Evolutionary conservation across 2,329 filamentous ascomycete species (phyloP).

Genomic region (Alternaria sp.): DNA sequence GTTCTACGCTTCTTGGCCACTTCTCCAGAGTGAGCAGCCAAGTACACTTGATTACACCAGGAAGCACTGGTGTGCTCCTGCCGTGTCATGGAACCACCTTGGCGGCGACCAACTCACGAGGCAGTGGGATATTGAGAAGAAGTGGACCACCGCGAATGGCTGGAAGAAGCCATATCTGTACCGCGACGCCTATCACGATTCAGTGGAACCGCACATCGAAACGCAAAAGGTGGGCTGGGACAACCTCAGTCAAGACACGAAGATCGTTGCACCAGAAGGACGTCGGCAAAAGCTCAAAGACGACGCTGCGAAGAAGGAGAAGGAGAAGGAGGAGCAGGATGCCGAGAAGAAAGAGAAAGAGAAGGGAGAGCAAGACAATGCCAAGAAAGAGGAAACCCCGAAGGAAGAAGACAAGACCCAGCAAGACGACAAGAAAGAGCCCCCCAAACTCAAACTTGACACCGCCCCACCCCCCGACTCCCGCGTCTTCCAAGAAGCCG

Average conservation of each 20-base stretch:
- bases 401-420: background rate
- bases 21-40: conserved; percentile 53
- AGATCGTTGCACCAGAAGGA: conserved; percentile 23
- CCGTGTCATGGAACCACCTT: conserved; percentile 48
- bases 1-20: conserved; percentile 49
- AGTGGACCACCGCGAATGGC: conserved; percentile 42
- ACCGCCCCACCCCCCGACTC: background rate
- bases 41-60: conserved; percentile 48
- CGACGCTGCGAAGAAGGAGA: conserved; percentile 5
- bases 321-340: background rate
- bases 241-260: conserved; percentile 32
- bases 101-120: conserved; percentile 25
- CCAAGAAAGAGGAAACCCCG: background rate
- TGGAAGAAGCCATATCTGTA: conserved; percentile 43
- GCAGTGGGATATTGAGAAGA: conserved; percentile 41
- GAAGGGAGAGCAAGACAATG: background rate
- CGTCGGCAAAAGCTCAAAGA: conserved; percentile 24
- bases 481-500: conserved; percentile 1
- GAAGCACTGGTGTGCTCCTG: conserved; percentile 52
- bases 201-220: conserved; percentile 38
- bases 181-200: conserved; percentile 41
- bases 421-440: background rate
- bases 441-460: background rate
- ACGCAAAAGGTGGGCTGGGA: conserved; percentile 43
- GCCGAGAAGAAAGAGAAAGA: background rate